Evolutionary conservation across 2,329 filamentous ascomycete species (phyloP).

Genomic region (Stagonosporopsis chrysanthemi): DNA sequence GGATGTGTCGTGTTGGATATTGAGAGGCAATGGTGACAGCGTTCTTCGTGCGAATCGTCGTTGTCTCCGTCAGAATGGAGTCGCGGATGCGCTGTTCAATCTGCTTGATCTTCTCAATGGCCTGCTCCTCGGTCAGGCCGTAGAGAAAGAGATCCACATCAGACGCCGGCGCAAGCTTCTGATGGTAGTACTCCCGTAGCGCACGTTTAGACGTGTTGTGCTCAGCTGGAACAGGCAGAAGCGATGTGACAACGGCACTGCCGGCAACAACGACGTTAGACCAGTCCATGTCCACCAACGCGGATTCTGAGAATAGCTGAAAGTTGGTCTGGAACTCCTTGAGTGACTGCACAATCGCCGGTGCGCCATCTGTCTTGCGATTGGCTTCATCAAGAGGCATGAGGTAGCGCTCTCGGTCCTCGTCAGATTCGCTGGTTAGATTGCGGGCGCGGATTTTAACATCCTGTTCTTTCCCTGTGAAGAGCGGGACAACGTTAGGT

Average conservation of each 20-base stretch:
- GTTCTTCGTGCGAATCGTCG: constrained; percentile 84
- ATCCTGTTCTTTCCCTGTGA: constrained; percentile 60
- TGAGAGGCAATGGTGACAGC: constrained; percentile 85
- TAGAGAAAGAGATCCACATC: constrained; percentile 90
- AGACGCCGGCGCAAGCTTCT: constrained; percentile 80
- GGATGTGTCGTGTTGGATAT: constrained; percentile 83
- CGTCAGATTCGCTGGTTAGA: constrained; percentile 63
- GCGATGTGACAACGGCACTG: constrained; percentile 79
- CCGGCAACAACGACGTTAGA: constrained; percentile 82
- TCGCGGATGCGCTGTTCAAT: constrained; percentile 80
- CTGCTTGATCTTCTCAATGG: constrained; percentile 81
- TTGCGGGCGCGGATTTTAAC: constrained; percentile 70
- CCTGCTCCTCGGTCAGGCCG: constrained; percentile 77
- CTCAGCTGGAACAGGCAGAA: constrained; percentile 69
- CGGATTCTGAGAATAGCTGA: constrained; percentile 80
- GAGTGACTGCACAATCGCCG: constrained; percentile 72
- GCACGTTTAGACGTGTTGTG: constrained; percentile 51
- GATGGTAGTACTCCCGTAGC: constrained; percentile 73
- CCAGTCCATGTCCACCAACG: constrained; percentile 80
- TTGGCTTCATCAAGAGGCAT: constrained; percentile 70
- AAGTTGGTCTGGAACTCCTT: constrained; percentile 81
- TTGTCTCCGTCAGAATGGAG: constrained; percentile 81
- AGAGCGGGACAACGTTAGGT: constrained; percentile 72
- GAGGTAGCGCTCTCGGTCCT: constrained; percentile 71
- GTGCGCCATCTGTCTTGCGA: constrained; percentile 68